Conservation (phyloP, 306 rosid genomes). For the Rosa rugosa region DNA sequence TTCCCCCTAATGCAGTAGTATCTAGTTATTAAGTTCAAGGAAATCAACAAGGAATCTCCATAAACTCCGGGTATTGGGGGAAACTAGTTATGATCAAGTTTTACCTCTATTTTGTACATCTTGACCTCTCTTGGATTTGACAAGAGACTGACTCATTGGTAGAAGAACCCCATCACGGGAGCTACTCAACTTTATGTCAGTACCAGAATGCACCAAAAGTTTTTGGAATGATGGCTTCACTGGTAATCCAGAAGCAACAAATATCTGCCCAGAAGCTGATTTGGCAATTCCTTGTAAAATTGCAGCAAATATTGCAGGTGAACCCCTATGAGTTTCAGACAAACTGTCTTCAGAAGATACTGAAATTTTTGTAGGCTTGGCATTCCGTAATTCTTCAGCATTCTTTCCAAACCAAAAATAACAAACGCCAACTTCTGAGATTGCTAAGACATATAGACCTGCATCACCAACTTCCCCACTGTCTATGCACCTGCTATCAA, state of each 20-base stretch:
- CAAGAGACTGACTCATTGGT: constrained; percentile 51
- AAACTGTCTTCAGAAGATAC: constrained; percentile 54
- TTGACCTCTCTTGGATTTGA: constrained; percentile 61
- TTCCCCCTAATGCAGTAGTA: neutral
- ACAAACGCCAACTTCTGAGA: constrained; percentile 84
- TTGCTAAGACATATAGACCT: constrained; percentile 70
- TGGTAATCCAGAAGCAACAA: constrained; percentile 74
- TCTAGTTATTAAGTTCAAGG: neutral
- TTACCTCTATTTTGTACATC: constrained; percentile 57
- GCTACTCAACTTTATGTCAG: constrained; percentile 62
- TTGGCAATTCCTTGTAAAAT: constrained; percentile 55
- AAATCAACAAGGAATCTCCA: neutral
- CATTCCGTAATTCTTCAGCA: constrained; percentile 56
- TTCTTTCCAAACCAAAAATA: constrained; percentile 80
- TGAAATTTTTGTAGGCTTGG: constrained; percentile 73
- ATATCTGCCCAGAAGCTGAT: constrained; percentile 60
- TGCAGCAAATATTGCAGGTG: constrained; percentile 80
- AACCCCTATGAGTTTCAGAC: constrained; percentile 52
- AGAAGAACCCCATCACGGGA: constrained; percentile 81
- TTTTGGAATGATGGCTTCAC: constrained; percentile 83
- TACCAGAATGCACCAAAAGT: constrained; percentile 63
- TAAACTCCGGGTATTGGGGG: neutral
- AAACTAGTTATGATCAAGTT: neutral
- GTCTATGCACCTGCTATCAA: constrained; percentile 62
- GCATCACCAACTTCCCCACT: constrained; percentile 41